Conservation (phyloP, 257 asterid genomes). For the Catharanthus roseus region DNA sequence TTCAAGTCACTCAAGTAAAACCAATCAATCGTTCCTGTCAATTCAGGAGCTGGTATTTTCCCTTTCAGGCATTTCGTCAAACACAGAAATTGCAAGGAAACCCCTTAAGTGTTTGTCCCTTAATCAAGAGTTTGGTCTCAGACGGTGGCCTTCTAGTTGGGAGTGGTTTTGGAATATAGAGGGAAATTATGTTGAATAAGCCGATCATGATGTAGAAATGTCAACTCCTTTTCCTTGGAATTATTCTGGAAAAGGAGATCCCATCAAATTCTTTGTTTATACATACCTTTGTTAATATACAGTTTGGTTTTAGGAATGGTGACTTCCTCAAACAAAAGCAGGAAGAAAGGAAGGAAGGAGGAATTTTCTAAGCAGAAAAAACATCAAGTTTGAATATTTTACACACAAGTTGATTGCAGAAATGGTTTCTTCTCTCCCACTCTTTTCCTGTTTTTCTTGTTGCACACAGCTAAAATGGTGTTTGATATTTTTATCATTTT, state of each 20-base stretch:
- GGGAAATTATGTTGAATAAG: not conserved
- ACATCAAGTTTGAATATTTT: not conserved
- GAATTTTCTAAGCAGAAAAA: not conserved
- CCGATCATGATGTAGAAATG: not conserved
- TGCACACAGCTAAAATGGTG: constrained; percentile 7
- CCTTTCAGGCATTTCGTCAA: not conserved
- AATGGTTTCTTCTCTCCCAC: no score
- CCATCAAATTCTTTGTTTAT: not conserved
- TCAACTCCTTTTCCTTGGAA: not conserved
- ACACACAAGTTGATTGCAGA: not conserved
- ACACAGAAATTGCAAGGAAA: not conserved
- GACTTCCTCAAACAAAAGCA: not conserved
- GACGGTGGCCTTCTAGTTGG: not conserved
- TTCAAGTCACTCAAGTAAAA: no score
- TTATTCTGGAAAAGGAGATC: not conserved
- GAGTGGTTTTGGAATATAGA: not conserved
- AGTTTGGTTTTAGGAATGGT: not conserved
- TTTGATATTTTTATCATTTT: constrained; percentile 3
- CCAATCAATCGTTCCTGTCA: no score
- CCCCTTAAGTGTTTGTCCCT: not conserved
- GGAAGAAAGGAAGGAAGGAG: not conserved
- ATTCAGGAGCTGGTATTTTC: not conserved
- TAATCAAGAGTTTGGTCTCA: not conserved
- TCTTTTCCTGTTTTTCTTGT: not conserved
- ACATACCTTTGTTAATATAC: not conserved